A percentile compares a stretch with the other conserved stretches of the same genome.
Evolutionary conservation across 23 red algal genomes (phyloP).

Genomic region (Chondrus crispus): DNA sequence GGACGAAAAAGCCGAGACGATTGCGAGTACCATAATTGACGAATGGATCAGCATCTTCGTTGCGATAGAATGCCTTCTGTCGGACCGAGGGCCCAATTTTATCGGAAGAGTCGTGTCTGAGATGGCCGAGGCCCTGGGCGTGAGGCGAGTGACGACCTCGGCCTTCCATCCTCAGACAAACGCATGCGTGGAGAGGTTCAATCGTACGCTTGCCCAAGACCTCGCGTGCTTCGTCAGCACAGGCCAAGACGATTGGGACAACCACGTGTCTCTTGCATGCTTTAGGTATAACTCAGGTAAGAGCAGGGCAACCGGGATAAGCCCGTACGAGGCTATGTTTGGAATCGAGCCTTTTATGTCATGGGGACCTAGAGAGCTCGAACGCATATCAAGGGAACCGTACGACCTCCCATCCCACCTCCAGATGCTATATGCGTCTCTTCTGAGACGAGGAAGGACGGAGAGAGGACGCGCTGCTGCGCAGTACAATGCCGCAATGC

Average conservation of each 20-base stretch:
- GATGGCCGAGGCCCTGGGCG: no score
- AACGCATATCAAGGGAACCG: not conserved
- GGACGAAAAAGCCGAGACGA: no score
- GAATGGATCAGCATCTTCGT: no score
- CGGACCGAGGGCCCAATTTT: no score
- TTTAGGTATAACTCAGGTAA: not conserved
- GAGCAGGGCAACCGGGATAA: not conserved
- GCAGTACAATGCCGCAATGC: not conserved
- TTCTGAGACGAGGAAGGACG: not conserved
- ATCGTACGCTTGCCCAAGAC: not conserved
- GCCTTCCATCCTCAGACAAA: not conserved
- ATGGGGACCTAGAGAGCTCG: not conserved
- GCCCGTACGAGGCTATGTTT: conserved; percentile 8
- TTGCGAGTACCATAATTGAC: no score
- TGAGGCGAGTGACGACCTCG: not conserved
- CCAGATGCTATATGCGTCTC: no score
- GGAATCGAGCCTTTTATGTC: not conserved
- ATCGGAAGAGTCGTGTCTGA: no score
- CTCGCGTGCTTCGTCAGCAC: conserved; percentile 12
- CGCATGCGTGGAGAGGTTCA: conserved; percentile 18
- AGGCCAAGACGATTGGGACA: conserved; percentile 1
- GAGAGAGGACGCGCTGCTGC: not conserved
- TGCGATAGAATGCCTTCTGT: no score
- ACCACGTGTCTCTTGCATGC: not conserved
- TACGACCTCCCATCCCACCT: not conserved